Base-by-base conservation (phyloP, 148 eudicot genomes). In the Arctostaphylos glauca region DNA sequence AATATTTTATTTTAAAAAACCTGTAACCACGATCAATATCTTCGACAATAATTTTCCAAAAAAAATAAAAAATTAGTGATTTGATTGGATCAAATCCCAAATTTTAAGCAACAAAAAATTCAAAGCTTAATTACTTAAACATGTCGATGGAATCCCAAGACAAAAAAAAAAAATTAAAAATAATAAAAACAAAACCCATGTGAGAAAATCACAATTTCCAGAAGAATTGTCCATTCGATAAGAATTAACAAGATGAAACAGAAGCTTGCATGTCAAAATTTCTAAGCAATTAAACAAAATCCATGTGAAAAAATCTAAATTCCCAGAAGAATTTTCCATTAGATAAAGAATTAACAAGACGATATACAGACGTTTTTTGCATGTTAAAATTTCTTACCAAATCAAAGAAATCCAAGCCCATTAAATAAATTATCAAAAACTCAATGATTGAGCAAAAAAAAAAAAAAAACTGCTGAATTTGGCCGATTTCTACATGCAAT, bases 101-200 rank as follows among this genome's bases (percentile, higher is more conserved):
- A 25, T 18, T 15, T 38, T 55, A 18, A 56, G 60, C 18, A 23
- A 66, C 60, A 67, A 62, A 78, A 52, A 31, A 50, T 67, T 31
- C 47, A 80, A 66, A 48, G 55, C 47, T 21, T 46, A 0, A 47
- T 31, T 21, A 13, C 41, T 66, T 31, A 5, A 50, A 50, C 56
- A 80, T 23, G 41, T 23, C 46, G 43, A 66, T 66, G 74, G 48
- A 62, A 80, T 13, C 74, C 82, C 74, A 78, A 74, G 6, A 41
- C 16, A 18, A 13, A 19, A 56, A 55, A 56, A 58, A 55, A 14
- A 9, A 5, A n/a, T 16, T 5, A 38, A 16, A 66, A 66, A 15
- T 47, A 21, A 41, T 16, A 49, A 56, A 82, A 53, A n/a, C 6
- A 44, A 41, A 83, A 83, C 76, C 53, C 67, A 64, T 50, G 44